phyloP scores from a whole-genome alignment of 2,329 filamentous ascomycete genomes.

The Claviceps lovelessii region DNA sequence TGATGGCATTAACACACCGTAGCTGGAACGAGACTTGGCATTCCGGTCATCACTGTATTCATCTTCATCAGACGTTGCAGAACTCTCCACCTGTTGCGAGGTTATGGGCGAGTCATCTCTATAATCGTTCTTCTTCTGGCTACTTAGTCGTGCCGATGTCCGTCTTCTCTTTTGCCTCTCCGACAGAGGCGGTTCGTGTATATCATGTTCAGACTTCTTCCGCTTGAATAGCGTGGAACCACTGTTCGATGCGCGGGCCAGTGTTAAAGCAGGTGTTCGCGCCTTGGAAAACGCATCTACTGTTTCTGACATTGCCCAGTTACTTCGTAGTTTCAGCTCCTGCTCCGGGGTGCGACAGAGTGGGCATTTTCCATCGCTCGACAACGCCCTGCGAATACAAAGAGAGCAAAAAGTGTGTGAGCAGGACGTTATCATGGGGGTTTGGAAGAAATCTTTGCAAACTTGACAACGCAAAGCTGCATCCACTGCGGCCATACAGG shows the following conservation, averaged over 20 bases:
- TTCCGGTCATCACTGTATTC: constrained; percentile 13
- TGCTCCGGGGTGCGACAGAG: constrained; percentile 68
- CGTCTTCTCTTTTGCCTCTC: constrained; percentile 34
- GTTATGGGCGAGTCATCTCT: neutral
- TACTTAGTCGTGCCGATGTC: constrained; percentile 36
- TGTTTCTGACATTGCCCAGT: constrained; percentile 73
- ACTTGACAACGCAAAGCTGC: constrained; percentile 84
- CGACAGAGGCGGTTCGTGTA: constrained; percentile 12
- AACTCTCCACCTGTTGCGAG: neutral
- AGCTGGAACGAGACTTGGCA: constrained; percentile 18
- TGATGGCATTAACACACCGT: constrained; percentile 10
- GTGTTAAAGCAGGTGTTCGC: constrained; percentile 45
- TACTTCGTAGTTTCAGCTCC: constrained; percentile 69
- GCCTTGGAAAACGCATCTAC: constrained; percentile 62
- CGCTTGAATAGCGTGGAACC: constrained; percentile 32
- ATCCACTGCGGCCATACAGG: constrained; percentile 57
- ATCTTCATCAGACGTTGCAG: constrained; percentile 5
- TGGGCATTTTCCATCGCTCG: constrained; percentile 74
- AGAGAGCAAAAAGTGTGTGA: constrained; percentile 93
- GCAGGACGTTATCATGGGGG: constrained; percentile 89
- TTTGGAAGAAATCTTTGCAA: constrained; percentile 94
- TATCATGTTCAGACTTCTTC: constrained; percentile 31
- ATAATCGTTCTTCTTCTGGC: constrained; percentile 23
- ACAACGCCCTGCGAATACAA: constrained; percentile 79
- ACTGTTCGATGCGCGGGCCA: constrained; percentile 35